Evolutionary conservation across 305 asterid species (phyloP).

Genomic region (Plantago coronopus): DNA sequence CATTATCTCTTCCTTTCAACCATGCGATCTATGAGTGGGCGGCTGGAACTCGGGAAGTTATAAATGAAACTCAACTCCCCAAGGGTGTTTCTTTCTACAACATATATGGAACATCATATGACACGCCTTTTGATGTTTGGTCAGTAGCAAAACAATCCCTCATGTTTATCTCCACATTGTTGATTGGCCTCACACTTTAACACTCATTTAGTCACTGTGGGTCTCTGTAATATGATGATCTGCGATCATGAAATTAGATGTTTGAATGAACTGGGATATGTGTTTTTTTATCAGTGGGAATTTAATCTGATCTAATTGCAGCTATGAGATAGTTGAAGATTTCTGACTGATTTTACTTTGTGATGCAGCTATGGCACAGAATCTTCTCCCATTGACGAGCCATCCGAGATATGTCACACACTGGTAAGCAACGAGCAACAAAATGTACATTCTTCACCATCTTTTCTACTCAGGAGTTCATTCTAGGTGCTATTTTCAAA

Average conservation of each 20-base stretch:
- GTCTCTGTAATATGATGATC: neutral
- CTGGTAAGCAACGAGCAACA: slow-evolving; percentile 37
- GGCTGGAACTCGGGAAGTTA: slow-evolving; percentile 62
- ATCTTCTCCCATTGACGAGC: slow-evolving; percentile 66
- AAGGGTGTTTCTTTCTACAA: slow-evolving; percentile 69
- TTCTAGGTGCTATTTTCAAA: neutral
- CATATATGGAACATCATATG: slow-evolving; percentile 81
- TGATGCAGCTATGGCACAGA: slow-evolving; percentile 86
- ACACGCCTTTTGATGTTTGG: slow-evolving; percentile 94
- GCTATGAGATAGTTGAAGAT: too few species aligned
- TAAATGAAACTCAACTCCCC: slow-evolving; percentile 56
- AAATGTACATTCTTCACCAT: neutral
- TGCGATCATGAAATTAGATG: too few species aligned
- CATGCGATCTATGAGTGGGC: slow-evolving; percentile 70
- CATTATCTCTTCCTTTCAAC: slow-evolving; percentile 77
- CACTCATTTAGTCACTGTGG: too few species aligned
- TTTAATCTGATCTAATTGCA: too few species aligned
- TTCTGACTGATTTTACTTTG: slow-evolving; percentile 3
- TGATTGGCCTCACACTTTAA: neutral
- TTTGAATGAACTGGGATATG: too few species aligned
- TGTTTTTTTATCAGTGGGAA: too few species aligned
- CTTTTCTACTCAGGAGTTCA: neutral
- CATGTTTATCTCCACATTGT: slow-evolving; percentile 10
- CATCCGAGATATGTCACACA: slow-evolving; percentile 73
- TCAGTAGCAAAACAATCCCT: slow-evolving; percentile 26